Evolutionary conservation across 495 filamentous ascomycete species (phyloP).

Genomic region (Aspergillus affinis): DNA sequence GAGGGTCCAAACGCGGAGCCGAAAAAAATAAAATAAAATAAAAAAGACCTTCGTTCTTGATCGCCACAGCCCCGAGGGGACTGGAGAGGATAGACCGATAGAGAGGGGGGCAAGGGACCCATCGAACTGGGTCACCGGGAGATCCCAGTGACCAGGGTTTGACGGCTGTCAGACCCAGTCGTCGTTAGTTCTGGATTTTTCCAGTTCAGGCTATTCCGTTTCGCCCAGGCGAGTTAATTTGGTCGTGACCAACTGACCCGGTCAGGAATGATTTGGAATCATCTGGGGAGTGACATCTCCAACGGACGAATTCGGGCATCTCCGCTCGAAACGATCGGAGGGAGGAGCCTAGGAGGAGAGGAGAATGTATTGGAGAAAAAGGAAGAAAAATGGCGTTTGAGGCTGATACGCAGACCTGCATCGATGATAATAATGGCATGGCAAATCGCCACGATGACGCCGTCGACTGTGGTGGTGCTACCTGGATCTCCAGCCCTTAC

Average conservation of each 20-base stretch:
- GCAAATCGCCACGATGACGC: not conserved
- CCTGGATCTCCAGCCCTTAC: not conserved
- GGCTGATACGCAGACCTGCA: not conserved
- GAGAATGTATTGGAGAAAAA: not conserved
- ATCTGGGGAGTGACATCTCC: slow-evolving; percentile 16
- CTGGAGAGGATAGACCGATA: not conserved
- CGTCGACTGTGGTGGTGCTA: not conserved
- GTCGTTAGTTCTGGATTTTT: slow-evolving; percentile 21
- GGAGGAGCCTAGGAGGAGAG: slow-evolving; percentile 5
- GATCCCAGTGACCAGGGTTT: slow-evolving; percentile 39
- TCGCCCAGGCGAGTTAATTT: slow-evolving; percentile 11
- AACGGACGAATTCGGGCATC: slow-evolving; percentile 12
- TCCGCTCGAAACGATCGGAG: slow-evolving; percentile 6
- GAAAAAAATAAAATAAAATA: slow-evolving; percentile 8
- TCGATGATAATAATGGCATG: not conserved
- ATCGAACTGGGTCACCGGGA: slow-evolving; percentile 31
- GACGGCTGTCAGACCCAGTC: slow-evolving; percentile 34
- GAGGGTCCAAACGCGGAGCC: not conserved
- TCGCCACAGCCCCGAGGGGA: slow-evolving; percentile 28
- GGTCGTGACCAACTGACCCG: not conserved
- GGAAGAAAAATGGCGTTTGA: not conserved
- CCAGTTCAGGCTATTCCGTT: not conserved
- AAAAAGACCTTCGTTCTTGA: slow-evolving; percentile 20
- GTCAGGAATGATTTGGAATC: slow-evolving; percentile 4
- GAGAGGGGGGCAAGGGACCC: slow-evolving; percentile 15